Conservation (phyloP, 2,329 filamentous ascomycete species). For the Verticillium nonalfalfae region DNA sequence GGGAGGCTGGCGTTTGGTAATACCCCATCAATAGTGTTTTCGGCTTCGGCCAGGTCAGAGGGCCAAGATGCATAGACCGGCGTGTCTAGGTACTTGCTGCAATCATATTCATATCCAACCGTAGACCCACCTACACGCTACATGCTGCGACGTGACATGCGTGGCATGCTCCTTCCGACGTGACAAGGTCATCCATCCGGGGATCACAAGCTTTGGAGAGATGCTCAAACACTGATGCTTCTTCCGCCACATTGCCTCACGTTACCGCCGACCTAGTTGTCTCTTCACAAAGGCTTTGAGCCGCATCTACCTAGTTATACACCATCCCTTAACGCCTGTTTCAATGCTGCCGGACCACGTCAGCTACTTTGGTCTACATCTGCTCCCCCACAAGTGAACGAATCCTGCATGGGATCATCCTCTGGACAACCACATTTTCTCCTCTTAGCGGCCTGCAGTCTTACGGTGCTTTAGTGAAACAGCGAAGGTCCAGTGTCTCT, state of each 20-base stretch:
- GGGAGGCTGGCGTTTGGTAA: not conserved
- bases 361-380: not conserved
- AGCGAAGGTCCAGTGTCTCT: constrained; percentile 22
- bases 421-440: not conserved
- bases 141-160: too few relatives aligned
- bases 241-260: not conserved
- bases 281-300: not conserved
- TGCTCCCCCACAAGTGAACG: not conserved
- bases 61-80: not conserved
- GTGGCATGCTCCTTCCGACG: too few relatives aligned
- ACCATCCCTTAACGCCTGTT: constrained; percentile 8
- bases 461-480: constrained; percentile 27
- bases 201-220: not conserved
- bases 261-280: not conserved
- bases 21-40: not conserved
- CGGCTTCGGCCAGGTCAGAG: not conserved
- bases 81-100: not conserved
- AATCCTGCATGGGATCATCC: not conserved
- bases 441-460: not conserved
- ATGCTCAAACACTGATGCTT: not conserved
- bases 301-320: not conserved
- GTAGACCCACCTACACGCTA: too few relatives aligned
- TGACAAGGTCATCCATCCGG: too few relatives aligned
- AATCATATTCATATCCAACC: not conserved
- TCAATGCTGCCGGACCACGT: constrained; percentile 7